Percentiles rank a stretch among this genome's conserved stretches.
phyloP scores from a whole-genome alignment of 2,329 filamentous ascomycete species.

The Eutypella sp. region DNA sequence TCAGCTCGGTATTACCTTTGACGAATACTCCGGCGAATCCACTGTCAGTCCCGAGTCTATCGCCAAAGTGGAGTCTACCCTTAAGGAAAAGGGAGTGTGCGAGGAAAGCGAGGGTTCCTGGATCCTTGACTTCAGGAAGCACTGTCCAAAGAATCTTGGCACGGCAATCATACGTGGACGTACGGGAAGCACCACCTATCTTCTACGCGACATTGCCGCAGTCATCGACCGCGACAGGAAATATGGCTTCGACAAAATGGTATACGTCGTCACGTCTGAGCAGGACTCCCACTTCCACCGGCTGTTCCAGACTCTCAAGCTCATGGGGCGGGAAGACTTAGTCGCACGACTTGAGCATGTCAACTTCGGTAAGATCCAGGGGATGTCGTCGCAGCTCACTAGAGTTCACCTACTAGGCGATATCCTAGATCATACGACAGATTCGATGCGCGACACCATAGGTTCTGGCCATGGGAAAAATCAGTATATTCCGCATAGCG shows the following conservation, averaged over 20 bases:
- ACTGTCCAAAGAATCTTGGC: slow-evolving; percentile 62
- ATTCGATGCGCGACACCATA: slow-evolving; percentile 1
- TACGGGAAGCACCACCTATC: slow-evolving; percentile 59
- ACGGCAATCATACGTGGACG: slow-evolving; percentile 63
- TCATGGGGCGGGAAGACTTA: slow-evolving; percentile 30
- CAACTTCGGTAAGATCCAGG: slow-evolving; percentile 45
- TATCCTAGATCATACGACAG: slow-evolving; percentile 7
- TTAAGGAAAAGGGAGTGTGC: slow-evolving; percentile 54
- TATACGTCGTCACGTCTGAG: slow-evolving; percentile 33
- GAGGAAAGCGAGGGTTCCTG: slow-evolving; percentile 56
- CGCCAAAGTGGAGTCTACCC: slow-evolving; percentile 53
- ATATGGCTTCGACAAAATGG: slow-evolving; percentile 33
- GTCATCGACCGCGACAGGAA: slow-evolving; percentile 57
- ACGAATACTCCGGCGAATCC: slow-evolving; percentile 61
- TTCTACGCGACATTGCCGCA: slow-evolving; percentile 65
- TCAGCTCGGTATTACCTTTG: slow-evolving; percentile 51
- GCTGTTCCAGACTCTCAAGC: slow-evolving; percentile 28
- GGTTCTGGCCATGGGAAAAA: background rate
- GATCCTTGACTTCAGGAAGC: slow-evolving; percentile 65
- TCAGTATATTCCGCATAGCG: slow-evolving; percentile 1
- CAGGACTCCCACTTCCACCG: slow-evolving; percentile 32
- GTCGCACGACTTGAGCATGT: slow-evolving; percentile 30
- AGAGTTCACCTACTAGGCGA: slow-evolving; percentile 49
- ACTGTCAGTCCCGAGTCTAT: slow-evolving; percentile 46
- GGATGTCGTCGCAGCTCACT: slow-evolving; percentile 36